phyloP scores from a whole-genome alignment of 371 early-diverging fungal genomes.

The Sanchytrium tribonematis region DNA sequence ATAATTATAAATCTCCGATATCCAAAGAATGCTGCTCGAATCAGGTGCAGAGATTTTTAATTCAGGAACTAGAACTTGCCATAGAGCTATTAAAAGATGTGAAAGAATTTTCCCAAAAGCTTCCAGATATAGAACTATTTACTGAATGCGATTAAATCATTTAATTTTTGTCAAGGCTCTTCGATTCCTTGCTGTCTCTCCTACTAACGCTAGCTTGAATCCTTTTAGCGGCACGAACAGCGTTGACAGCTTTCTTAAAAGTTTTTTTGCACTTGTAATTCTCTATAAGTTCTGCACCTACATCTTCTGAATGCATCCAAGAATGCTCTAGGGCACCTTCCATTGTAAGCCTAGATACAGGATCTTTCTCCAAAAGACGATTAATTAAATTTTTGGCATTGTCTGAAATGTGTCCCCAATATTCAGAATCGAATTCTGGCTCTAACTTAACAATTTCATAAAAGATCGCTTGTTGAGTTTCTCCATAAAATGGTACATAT shows the following conservation, averaged over 20 bases:
- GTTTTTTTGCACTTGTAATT: background rate
- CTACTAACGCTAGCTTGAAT: background rate
- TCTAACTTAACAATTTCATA: background rate
- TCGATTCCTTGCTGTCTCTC: background rate
- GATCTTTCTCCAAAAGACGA: background rate
- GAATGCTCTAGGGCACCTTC: background rate
- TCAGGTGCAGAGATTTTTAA: background rate
- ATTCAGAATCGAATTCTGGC: background rate
- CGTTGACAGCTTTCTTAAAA: background rate
- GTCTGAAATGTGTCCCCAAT: background rate
- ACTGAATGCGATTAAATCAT: background rate
- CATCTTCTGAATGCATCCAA: background rate
- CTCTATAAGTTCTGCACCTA: background rate
- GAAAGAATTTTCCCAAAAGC: background rate
- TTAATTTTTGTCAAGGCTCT: background rate
- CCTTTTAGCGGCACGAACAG: background rate
- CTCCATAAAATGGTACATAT: slow-evolving; percentile 1
- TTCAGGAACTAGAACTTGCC: background rate
- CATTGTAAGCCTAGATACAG: background rate
- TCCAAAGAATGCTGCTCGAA: background rate
- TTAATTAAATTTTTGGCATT: background rate
- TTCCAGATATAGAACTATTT: background rate
- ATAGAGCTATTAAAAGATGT: background rate
- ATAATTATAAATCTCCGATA: background rate
- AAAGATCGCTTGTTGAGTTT: background rate